Evolutionary conservation across 805 yeast genomes (phyloP).

Genomic region (Lipomyces sp.): DNA sequence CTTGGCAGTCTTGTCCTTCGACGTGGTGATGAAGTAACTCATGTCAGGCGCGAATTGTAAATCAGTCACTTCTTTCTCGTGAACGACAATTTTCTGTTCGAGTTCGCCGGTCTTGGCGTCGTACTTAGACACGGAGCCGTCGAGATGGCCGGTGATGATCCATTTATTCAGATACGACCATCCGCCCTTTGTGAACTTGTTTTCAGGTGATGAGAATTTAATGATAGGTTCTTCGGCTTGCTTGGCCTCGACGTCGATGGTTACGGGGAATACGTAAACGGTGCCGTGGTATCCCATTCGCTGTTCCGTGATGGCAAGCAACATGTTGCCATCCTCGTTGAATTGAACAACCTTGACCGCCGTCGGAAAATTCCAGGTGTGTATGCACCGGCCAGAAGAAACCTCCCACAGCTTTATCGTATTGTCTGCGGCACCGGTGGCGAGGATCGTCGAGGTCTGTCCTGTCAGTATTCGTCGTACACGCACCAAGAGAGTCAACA

Average conservation of each 20-base stretch:
- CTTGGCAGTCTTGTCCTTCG: constrained; percentile 86
- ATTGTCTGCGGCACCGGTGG: constrained; percentile 92
- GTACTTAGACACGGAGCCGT: constrained; percentile 82
- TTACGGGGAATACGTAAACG: constrained; percentile 68
- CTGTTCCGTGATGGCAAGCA: constrained; percentile 82
- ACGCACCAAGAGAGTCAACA: too few species aligned
- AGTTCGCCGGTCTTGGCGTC: constrained; percentile 77
- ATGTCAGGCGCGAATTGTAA: constrained; percentile 85
- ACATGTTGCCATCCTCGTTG: constrained; percentile 68
- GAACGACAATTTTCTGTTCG: constrained; percentile 62
- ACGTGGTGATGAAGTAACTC: constrained; percentile 88
- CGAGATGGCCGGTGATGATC: constrained; percentile 85
- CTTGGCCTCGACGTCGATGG: constrained; percentile 50
- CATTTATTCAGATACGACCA: constrained; percentile 69
- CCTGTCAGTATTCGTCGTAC: too few species aligned
- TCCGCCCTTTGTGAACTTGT: constrained; percentile 78
- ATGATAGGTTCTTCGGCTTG: constrained; percentile 38
- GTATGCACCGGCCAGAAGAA: constrained; percentile 73
- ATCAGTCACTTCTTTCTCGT: constrained; percentile 79
- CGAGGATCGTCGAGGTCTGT: constrained; percentile 62
- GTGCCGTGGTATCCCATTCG: constrained; percentile 90
- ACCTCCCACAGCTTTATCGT: constrained; percentile 84
- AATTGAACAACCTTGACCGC: constrained; percentile 94
- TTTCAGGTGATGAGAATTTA: constrained; percentile 44
- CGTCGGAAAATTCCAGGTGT: constrained; percentile 73